Evolutionary conservation across 257 asterid species (phyloP).

Genomic region (Fraxinus americana): DNA sequence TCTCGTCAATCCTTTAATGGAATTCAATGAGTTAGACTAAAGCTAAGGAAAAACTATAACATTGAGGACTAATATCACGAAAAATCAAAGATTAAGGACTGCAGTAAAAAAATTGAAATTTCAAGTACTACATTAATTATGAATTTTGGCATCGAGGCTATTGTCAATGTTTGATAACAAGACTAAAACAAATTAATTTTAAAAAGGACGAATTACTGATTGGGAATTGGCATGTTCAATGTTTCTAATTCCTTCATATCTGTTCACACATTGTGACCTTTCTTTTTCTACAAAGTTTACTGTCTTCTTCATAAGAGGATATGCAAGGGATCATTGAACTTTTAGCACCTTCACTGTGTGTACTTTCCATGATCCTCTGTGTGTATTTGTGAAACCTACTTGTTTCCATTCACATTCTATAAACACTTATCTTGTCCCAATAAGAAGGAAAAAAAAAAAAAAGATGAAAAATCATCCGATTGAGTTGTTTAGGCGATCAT

Average conservation of each 20-base stretch:
- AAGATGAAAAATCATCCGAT: not conserved
- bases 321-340: not conserved
- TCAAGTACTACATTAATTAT: not conserved
- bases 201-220: not conserved
- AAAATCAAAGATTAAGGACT: not conserved
- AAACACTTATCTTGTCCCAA: not conserved
- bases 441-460: not conserved
- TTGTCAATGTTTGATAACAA: not conserved
- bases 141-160: not conserved
- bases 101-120: not conserved
- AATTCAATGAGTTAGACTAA: not conserved
- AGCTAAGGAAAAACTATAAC: not conserved
- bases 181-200: not conserved
- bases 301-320: not conserved
- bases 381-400: not conserved
- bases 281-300: not conserved
- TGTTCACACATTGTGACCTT: not conserved
- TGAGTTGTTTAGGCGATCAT: not conserved
- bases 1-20: not conserved
- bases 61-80: not conserved
- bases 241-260: not conserved
- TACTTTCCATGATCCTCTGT: not conserved
- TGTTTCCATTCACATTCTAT: not conserved
- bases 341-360: not conserved
- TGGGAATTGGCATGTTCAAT: not conserved